Evolutionary conservation across 2,329 filamentous ascomycete species (phyloP), one percentile per base, ranked within the genome.

Genomic region (Nectriaceae sp.): DNA sequence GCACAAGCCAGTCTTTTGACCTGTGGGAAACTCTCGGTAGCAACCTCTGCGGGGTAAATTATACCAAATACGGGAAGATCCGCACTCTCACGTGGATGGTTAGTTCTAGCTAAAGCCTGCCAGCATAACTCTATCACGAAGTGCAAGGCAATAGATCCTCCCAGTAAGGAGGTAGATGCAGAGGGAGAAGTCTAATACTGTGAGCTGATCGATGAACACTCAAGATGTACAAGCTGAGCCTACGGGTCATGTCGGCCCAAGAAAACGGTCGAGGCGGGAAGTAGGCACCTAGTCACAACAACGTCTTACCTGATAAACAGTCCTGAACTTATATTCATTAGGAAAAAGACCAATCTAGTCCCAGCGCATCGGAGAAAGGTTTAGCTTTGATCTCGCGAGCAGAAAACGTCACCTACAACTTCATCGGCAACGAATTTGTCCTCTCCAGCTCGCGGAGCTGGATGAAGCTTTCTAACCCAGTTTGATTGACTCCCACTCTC

Each of bases 401-500:
- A 8, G 26, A 37, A 18, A 18, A 37, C 18, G 33, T 37, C 18
- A 37, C 33, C 6, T 37, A 56, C 33, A 59, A 57, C 26, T 53
- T 60, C 21, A 39, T 60, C 4, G 38, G 47, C 26, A 60, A 60
- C 42, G 44, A 47, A 15, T 52, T 58, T 40, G 4, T 56, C 15
- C 26, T 47, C 16, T 58, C 55, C 29, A 52, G 53, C 35, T 48
- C 57, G 22, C 44, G 51, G 8, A 39, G 21, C 5, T 60, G 53
- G 55, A 53, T 36, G 6, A 55, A 49, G 21, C 51, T 60, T 11
- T 48, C 47, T 47, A 49, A 60, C 33, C 57, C 57, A 11, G 49
- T 47, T 22, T 20, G 26, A 20, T 11, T 22, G 31, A n/a, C n/a
- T n/a, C n/a, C n/a, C 15, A n/a, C 4, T 11, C 40, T 33, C 13